Percentiles rank a stretch among this genome's conserved stretches.
Conservation (phyloP, 257 asterid species). For the Nicotiana tomentosiformis region DNA sequence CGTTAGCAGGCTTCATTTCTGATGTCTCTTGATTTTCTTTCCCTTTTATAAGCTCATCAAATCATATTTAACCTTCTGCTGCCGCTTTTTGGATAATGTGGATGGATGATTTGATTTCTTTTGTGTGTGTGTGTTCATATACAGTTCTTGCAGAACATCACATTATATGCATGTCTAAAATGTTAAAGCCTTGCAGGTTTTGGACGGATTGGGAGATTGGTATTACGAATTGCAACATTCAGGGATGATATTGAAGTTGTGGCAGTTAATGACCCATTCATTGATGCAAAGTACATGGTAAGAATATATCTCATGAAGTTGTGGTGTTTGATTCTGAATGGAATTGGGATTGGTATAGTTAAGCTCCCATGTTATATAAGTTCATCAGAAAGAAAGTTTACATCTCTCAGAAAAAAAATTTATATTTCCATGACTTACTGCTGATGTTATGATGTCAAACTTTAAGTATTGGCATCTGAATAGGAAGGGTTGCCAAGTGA, state of each 20-base stretch:
- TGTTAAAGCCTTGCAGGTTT: conserved; percentile 51
- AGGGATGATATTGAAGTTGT: conserved; percentile 96
- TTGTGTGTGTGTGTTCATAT: not conserved
- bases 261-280: conserved; percentile 95
- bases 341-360: not conserved
- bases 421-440: not conserved
- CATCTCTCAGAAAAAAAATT: too few species aligned
- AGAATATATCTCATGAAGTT: conserved; percentile 19
- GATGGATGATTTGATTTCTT: too few species aligned
- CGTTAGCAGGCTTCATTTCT: not conserved
- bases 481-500: not conserved
- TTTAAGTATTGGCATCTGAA: not conserved
- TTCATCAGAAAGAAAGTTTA: not conserved
- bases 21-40: not conserved
- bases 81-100: too few species aligned
- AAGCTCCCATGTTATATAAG: not conserved
- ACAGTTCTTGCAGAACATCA: not conserved
- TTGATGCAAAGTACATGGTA: conserved; percentile 96
- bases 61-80: too few species aligned
- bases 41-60: not conserved
- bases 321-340: not conserved
- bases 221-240: conserved; percentile 76
- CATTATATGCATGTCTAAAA: not conserved
- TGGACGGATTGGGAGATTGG: conserved; percentile 96
- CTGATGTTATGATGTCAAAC: not conserved